These are phyloP conservation scores for Cladobotryum protrusum DNA, from an alignment of 2,329 filamentous ascomycete genomes.

Conservation along the genomic window DNA sequence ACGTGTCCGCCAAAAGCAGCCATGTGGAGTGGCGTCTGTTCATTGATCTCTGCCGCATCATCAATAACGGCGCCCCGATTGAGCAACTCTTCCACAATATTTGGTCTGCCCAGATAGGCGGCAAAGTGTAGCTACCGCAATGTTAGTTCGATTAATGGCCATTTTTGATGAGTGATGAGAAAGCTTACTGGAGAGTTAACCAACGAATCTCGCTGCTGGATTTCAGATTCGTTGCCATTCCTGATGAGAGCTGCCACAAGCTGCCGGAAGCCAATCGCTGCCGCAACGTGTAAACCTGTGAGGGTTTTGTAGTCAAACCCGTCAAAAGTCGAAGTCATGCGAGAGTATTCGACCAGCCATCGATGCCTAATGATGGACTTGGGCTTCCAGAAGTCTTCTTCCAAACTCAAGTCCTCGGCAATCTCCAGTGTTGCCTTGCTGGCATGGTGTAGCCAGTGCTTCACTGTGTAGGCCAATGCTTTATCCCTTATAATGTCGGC, in stretches of 20 bases:
- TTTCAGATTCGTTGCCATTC: conserved; percentile 31
- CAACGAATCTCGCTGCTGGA: conserved; percentile 24
- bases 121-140: conserved; percentile 26
- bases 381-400: conserved; percentile 33
- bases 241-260: conserved; percentile 32
- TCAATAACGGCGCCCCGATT: conserved; percentile 27
- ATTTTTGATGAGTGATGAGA: too few species aligned
- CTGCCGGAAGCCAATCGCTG: conserved; percentile 32
- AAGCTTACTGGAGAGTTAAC: conserved; percentile 29
- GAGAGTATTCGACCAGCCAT: conserved; percentile 32
- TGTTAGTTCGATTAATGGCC: too few species aligned
- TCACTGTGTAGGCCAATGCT: conserved; percentile 32
- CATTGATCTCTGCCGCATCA: conserved; percentile 25
- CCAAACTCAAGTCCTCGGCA: conserved; percentile 33
- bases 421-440: conserved; percentile 36
- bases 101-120: conserved; percentile 22
- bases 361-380: conserved; percentile 30
- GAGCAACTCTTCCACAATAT: conserved; percentile 32
- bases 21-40: conserved; percentile 33
- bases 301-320: conserved; percentile 24
- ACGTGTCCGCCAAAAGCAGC: conserved; percentile 33
- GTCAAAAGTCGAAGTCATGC: conserved; percentile 25
- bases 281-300: conserved; percentile 32
- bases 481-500: conserved; percentile 19
- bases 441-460: conserved; percentile 36